Base-by-base conservation (phyloP, 192 early-diverging fungal species). In the Podila clonocystis region DNA sequence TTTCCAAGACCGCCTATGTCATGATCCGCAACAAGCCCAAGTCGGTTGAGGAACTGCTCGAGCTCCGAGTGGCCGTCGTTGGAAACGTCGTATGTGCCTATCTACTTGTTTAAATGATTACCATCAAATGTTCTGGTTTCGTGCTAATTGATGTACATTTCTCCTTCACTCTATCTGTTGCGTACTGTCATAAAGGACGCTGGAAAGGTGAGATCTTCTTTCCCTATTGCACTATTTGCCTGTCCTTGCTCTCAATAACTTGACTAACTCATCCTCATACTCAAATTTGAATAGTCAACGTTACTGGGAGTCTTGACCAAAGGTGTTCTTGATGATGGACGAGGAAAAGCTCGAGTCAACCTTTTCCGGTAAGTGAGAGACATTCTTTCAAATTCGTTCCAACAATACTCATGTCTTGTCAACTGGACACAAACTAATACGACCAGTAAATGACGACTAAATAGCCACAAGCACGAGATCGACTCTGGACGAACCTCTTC, bases 241-340 rank as follows among this genome's bases (percentile, higher is more conserved):
- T 55, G 24, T 24, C 52, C 8, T 55, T 5, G n/a, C 52, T 2
- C 52, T 55, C 52, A 24, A 8, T 55, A 6, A 17, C 52, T 30
- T 63, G 66, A 17, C 2, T 45, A 17, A 45, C 41, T 45, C 15
- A 63, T 68, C 1, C 19, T 57, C 41, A 8, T 9, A 65, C 17
- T 72, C 22, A 7, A 41, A 1, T 6, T 17, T 49, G 28, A 13
- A 36, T 49, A 87, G 87, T 94, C 92, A 50, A 98, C 97, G 2
- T 82, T 96, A 67, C 84, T 98, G 29, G 97, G 97, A 26, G 95
- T 97, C 11, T 75, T 98, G 57, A 98, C 97, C 9, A 96, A 96
- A 84, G 92, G 94, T 55, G 86, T 91, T 4, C 87, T 98, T 41
- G 97, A 98, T 84, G 95, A 98, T 83, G 97, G 97, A 17, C 90